These are phyloP conservation scores for Ambrosia trifida DNA, from an alignment of 129 eudicot genomes.

Conservation along the genomic window DNA sequence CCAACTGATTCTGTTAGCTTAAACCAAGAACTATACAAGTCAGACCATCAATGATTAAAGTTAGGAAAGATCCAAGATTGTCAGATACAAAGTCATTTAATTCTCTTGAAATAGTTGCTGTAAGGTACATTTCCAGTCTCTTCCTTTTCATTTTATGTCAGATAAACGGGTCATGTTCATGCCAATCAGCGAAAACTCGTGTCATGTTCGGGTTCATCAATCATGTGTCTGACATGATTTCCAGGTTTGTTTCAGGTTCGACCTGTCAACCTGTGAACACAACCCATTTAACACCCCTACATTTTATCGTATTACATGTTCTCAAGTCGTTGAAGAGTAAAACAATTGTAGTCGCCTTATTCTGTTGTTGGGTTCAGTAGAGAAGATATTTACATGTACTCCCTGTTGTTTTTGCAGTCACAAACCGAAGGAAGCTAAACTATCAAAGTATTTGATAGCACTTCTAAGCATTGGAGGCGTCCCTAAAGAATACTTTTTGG, in stretches of 20 bases:
- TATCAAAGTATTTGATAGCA: slow-evolving; percentile 61
- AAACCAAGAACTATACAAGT: slow-evolving; percentile 52
- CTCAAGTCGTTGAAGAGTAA: neutral
- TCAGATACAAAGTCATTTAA: slow-evolving; percentile 31
- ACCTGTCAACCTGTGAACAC: too few relatives aligned
- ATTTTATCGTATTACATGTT: neutral
- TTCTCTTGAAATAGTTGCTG: slow-evolving; percentile 61
- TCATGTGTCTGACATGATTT: too few relatives aligned
- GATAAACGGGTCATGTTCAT: neutral
- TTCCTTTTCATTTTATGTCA: neutral
- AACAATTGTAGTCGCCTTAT: neutral
- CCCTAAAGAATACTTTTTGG: slow-evolving; percentile 53
- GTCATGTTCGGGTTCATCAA: too few relatives aligned
- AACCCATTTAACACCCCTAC: neutral
- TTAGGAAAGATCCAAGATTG: slow-evolving; percentile 43
- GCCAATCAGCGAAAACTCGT: too few relatives aligned
- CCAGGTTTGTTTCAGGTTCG: too few relatives aligned
- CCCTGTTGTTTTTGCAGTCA: slow-evolving; percentile 36
- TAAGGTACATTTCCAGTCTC: slow-evolving; percentile 44
- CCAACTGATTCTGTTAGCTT: slow-evolving; percentile 38
- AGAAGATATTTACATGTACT: neutral
- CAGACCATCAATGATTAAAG: slow-evolving; percentile 77
- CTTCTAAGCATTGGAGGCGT: slow-evolving; percentile 76
- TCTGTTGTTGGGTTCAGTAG: neutral
- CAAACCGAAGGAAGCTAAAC: slow-evolving; percentile 45